phyloP scores from a whole-genome alignment of 257 asterid species.

The Solanum verrucosum region DNA sequence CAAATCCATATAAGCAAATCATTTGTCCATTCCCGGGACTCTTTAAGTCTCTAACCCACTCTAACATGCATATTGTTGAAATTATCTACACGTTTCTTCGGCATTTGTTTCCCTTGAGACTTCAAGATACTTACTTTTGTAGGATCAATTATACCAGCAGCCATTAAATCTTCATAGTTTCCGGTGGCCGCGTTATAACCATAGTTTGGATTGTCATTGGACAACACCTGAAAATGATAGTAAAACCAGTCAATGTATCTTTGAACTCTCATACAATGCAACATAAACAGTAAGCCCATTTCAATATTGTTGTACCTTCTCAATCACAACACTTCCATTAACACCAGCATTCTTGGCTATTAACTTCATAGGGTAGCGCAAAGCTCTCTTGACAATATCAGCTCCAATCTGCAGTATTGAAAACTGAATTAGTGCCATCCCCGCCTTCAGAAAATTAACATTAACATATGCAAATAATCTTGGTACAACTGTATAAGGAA shows the following conservation, averaged over 20 bases:
- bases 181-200: slow-evolving; percentile 97
- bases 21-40: background rate
- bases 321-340: slow-evolving; percentile 94
- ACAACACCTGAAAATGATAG: slow-evolving; percentile 48
- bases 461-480: background rate
- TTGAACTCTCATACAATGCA: background rate
- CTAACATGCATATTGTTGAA: background rate
- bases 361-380: slow-evolving; percentile 91
- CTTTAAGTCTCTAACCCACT: background rate
- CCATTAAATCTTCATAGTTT: slow-evolving; percentile 88
- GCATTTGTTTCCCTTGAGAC: background rate
- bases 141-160: slow-evolving; percentile 97
- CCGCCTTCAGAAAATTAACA: background rate
- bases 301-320: slow-evolving; percentile 47
- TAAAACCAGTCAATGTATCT: background rate
- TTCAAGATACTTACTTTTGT: slow-evolving; percentile 52
- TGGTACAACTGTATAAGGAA: background rate
- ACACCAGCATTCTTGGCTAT: slow-evolving; percentile 99
- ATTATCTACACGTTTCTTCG: background rate
- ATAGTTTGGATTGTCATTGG: slow-evolving; percentile 62
- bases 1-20: background rate
- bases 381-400: slow-evolving; percentile 85
- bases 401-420: slow-evolving; percentile 72
- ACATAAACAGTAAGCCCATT: background rate
- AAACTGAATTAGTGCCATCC: background rate